Evolutionary conservation across 495 filamentous ascomycete species (phyloP).

Genomic region (Aspergillus biplanus): DNA sequence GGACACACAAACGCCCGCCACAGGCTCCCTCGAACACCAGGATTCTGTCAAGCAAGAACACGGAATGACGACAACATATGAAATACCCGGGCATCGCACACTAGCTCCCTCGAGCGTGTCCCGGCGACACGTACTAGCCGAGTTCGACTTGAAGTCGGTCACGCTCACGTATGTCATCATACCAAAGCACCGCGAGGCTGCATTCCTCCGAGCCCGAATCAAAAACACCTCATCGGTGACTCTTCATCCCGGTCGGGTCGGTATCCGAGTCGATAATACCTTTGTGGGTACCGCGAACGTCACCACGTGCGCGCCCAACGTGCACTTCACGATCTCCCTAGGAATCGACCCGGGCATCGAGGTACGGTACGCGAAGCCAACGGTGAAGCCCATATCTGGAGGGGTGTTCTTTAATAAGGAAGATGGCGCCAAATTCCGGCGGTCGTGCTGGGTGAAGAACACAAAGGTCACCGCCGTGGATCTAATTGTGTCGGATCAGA

Average conservation of each 20-base stretch:
- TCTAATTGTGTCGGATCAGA: conserved; percentile 64
- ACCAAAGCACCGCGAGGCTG: conserved; percentile 66
- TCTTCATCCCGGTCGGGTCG: conserved; percentile 61
- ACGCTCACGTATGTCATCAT: conserved; percentile 57
- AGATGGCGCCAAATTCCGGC: conserved; percentile 59
- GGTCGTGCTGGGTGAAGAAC: conserved; percentile 61
- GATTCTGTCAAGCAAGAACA: conserved; percentile 41
- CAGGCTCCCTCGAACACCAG: conserved; percentile 26
- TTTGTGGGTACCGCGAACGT: conserved; percentile 66
- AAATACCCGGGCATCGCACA: conserved; percentile 57
- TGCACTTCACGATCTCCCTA: conserved; percentile 61
- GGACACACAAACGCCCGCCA: conserved; percentile 1
- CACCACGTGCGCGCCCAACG: conserved; percentile 62
- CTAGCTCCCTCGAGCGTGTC: conserved; percentile 42
- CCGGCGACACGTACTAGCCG: conserved; percentile 49
- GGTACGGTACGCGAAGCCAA: conserved; percentile 65
- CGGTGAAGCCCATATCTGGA: conserved; percentile 53
- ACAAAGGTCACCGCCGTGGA: conserved; percentile 54
- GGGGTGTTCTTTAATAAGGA: conserved; percentile 60
- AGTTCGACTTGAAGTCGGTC: conserved; percentile 40
- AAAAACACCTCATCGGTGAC: conserved; percentile 61
- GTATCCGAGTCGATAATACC: conserved; percentile 68
- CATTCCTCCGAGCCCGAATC: conserved; percentile 67
- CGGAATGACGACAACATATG: conserved; percentile 66
- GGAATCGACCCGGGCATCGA: conserved; percentile 68